Evolutionary conservation across 148 eudicot genomes (phyloP).

Genomic region (Diospyros lotus): DNA sequence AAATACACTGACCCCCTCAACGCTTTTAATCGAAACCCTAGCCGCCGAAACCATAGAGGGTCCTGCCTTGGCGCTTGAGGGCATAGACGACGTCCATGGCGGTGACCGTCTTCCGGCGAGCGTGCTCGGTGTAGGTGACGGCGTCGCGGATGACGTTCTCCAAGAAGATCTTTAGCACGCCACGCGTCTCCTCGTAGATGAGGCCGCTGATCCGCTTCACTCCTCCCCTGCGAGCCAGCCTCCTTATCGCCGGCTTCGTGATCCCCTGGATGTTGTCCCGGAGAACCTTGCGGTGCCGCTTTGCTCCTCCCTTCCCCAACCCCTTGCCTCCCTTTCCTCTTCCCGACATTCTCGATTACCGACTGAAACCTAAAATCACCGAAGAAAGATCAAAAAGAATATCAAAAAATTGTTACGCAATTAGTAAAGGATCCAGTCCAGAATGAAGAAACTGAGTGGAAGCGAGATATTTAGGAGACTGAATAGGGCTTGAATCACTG

Average conservation of each 20-base stretch:
- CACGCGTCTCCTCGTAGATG: too few relatives aligned
- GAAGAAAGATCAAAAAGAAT: too few relatives aligned
- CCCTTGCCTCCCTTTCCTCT: conserved; percentile 62
- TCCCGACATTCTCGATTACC: conserved; percentile 35
- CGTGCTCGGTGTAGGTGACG: conserved; percentile 23
- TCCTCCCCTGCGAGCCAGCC: conserved; percentile 14
- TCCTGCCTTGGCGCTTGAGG: conserved; percentile 18
- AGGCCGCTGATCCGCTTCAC: conserved; percentile 4
- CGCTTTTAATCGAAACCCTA: conserved; percentile 5
- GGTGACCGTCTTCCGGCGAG: conserved; percentile 17
- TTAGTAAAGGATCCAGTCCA: background rate
- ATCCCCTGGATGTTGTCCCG: too few relatives aligned
- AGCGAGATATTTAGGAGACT: too few relatives aligned
- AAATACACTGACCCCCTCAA: conserved; percentile 10
- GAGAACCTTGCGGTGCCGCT: too few relatives aligned
- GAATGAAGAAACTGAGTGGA: too few relatives aligned
- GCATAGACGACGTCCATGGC: conserved; percentile 22
- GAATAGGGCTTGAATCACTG: too few relatives aligned
- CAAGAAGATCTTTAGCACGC: conserved; percentile 17
- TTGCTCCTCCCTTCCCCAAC: conserved; percentile 33
- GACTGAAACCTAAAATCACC: too few relatives aligned
- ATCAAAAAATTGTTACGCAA: too few relatives aligned
- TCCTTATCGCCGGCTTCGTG: conserved; percentile 12
- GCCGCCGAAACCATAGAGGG: conserved; percentile 20
- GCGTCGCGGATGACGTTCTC: conserved; percentile 19